Base-by-base conservation (phyloP, 164 flowering plant genomes). In the Vitis rotundifolia region DNA sequence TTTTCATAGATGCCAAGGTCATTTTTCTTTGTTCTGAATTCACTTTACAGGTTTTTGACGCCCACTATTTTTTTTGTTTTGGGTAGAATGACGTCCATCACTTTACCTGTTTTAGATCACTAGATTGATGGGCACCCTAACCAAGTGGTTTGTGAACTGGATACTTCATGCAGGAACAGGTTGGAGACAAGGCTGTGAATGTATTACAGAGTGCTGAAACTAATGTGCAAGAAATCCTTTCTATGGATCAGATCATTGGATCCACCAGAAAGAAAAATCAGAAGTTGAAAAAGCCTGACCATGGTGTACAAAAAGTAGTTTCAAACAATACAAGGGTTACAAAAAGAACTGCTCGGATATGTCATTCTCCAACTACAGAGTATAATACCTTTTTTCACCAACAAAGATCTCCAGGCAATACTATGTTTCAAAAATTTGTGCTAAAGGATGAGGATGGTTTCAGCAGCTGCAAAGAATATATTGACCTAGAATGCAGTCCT, bases 1-100 rank as follows among this genome's bases (percentile, higher is more conserved):
- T 92, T 81, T 94, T 89, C 80, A 74, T 67, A 54, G 78, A 80
- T 72, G 86, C 74, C 65, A 85, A 93, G 97, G 99, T 95, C 65
- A 15, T 7, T 55, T 18, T 19, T 53, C 26, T 16, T 29, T 63
- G 49, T 54, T 18, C 10, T 11, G 18, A 26, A 22, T 31, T n/a
- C 50, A 63, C 44, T 51, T 16, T 49, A 37, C 10, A 44, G 18
- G 18, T 22, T 51, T 58, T 11, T 63, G 59, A 8, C 16, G 11
- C 44, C 49, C 8, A 31, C 13, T 13, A 8, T 69, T 10, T 57
- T 8, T 49, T 55, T 22, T 22, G 26, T 22, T 22, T 22, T 22
- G 2, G 26, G 1, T 22, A 22, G 26, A 22, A 22, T 22, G 0
- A 22, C 26, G 26, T 22, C 26, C 26, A 22, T 2, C 26, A 22